Evolutionary conservation across 2,329 filamentous ascomycete genomes (phyloP), one percentile per base, ranked within the genome.

Genomic region (Teratosphaeria destructans): DNA sequence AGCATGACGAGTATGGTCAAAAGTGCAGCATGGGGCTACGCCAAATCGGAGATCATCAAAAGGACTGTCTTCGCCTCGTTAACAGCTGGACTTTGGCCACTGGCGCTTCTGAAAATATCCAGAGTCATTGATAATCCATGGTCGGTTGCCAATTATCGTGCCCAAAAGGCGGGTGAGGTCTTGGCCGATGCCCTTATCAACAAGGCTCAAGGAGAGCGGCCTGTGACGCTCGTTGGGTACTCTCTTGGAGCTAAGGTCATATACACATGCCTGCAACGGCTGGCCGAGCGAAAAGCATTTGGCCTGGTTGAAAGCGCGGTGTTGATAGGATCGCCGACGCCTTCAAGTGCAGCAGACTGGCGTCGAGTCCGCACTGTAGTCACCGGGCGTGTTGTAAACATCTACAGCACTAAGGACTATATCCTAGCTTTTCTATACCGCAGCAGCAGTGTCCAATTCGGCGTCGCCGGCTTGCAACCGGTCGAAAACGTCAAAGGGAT

Each of bases 351-450:
- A 0, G 79, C 80, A 1, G 84, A 90, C 65, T 96, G 92, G 92
- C 82, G 86, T 53, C 79, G 83, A 43, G 84, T 95, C 65, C 84
- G 90, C 34, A 84, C 83, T 53, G 89, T 93, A 0, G 90, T 95
- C 0, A 84, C 86, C 1, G 91, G 92, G 2, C 83, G 88, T 60
- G 80, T 96, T 7, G 87, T 95, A 66, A 96, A 96, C 66, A 90
- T 93, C 8, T 96, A 87, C 74, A 93, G 89, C 1, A 85, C 87
- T 57, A 92, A 94, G 61, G 92, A 96, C 73, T 89, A 90, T 68
- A 85, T 96, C 35, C 83, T 96, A 1, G 91, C 85, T 0, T 93
- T 96, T 70, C 78, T 96, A 19, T 96, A 96, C 72, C 85, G 92
- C 53, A 87, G 90, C 2, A 90, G 88, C 49, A 91, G 86, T 60